Conservation (phyloP, 768 basidiomycete species). For the Mycena pura region DNA sequence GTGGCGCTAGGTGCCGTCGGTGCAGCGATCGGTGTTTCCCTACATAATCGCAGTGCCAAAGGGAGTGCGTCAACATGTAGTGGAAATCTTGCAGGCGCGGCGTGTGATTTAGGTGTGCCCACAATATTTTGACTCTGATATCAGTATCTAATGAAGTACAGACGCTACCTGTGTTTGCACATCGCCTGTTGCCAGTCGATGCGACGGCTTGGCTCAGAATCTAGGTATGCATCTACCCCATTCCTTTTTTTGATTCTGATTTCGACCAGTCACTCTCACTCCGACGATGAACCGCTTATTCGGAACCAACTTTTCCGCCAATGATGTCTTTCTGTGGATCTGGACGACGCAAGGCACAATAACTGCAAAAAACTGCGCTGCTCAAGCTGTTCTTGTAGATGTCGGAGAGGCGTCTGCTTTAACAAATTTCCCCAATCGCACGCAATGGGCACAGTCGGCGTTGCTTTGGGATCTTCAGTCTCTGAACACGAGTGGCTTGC, state of each 20-base stretch:
- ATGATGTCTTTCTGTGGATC: constrained; percentile 53
- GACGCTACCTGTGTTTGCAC: constrained; percentile 71
- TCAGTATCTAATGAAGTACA: constrained; percentile 27
- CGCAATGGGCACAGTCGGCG: constrained; percentile 63
- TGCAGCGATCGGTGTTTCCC: constrained; percentile 52
- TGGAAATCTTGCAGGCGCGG: constrained; percentile 52
- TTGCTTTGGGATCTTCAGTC: constrained; percentile 61
- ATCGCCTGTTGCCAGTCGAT: constrained; percentile 47
- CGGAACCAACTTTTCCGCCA: constrained; percentile 49
- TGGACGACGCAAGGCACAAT: constrained; percentile 57
- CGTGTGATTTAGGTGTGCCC: constrained; percentile 63
- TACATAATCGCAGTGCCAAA: constrained; percentile 38
- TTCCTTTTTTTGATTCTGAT: neutral
- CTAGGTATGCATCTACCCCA: constrained; percentile 31
- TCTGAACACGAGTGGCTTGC: constrained; percentile 38
- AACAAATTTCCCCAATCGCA: constrained; percentile 52
- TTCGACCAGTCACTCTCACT: constrained; percentile 46
- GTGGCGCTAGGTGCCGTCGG: constrained; percentile 49
- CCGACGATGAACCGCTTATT: constrained; percentile 58
- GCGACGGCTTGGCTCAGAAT: constrained; percentile 60
- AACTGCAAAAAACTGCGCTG: constrained; percentile 52
- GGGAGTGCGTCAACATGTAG: constrained; percentile 29
- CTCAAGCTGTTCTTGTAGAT: constrained; percentile 63
- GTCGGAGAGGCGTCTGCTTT: constrained; percentile 52
- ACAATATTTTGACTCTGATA: neutral